Conservation (phyloP, 2,329 filamentous ascomycete species). For the Diaporthe caulivora region DNA sequence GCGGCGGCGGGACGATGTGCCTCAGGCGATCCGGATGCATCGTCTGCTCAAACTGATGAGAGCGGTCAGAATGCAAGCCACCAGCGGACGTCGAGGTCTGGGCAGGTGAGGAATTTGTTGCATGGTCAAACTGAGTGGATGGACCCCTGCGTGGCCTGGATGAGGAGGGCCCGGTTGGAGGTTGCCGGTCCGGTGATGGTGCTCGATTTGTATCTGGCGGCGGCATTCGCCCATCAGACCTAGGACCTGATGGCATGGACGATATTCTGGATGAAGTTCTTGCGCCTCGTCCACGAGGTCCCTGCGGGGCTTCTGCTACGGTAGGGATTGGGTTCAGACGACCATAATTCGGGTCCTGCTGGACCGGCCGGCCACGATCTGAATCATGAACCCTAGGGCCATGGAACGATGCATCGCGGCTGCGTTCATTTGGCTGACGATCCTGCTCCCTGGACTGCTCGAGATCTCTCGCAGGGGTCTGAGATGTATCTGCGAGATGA, state of each 20-base stretch:
- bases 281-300: constrained; percentile 61
- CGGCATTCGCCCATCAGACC: constrained; percentile 58
- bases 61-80: constrained; percentile 57
- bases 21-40: constrained; percentile 65
- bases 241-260: constrained; percentile 53
- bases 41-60: constrained; percentile 54
- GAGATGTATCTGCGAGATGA: constrained; percentile 31
- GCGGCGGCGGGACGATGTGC: constrained; percentile 55
- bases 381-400: constrained; percentile 57
- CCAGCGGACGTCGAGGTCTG: constrained; percentile 38
- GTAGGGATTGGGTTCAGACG: constrained; percentile 67
- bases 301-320: constrained; percentile 63
- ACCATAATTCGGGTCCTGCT: constrained; percentile 73
- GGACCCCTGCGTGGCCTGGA: constrained; percentile 54
- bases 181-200: constrained; percentile 62
- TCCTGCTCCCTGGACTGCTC: constrained; percentile 43
- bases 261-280: constrained; percentile 48
- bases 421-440: constrained; percentile 50
- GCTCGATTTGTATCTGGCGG: constrained; percentile 55
- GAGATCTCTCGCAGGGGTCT: constrained; percentile 42
- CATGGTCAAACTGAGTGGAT: constrained; percentile 56
- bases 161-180: constrained; percentile 66
- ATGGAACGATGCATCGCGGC: constrained; percentile 57
- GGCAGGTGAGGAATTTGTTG: constrained; percentile 42
- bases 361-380: constrained; percentile 63